phyloP scores from a whole-genome alignment of 306 rosid species.

The Dalbergia cochinchinensis region DNA sequence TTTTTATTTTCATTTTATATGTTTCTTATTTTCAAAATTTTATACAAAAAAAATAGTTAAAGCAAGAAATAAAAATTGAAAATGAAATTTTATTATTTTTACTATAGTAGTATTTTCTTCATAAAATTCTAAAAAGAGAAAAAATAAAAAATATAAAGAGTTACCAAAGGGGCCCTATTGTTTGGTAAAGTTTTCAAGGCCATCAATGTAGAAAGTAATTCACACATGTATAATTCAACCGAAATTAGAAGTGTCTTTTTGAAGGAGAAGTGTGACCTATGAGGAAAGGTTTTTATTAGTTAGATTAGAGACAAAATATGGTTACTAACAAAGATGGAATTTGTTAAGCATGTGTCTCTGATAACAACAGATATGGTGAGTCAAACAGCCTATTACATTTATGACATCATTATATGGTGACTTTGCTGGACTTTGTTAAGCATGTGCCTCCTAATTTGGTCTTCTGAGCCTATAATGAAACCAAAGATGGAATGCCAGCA shows the following conservation, averaged over 20 bases:
- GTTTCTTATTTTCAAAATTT: no score
- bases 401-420: not conserved
- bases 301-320: not conserved
- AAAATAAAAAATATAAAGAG: no score
- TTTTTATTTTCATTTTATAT: no score
- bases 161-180: not conserved
- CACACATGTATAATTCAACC: not conserved
- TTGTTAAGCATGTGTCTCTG: slow-evolving; percentile 28
- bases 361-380: no score
- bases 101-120: no score
- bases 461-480: slow-evolving; percentile 8
- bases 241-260: not conserved
- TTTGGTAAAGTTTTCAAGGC: slow-evolving; percentile 21
- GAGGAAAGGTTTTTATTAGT: slow-evolving; percentile 1
- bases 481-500: slow-evolving; percentile 21
- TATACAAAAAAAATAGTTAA: no score
- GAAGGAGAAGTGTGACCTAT: not conserved
- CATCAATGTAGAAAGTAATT: not conserved
- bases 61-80: no score
- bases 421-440: slow-evolving; percentile 13
- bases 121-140: no score
- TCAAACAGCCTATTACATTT: no score
- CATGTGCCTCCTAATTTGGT: slow-evolving; percentile 32
- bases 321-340: not conserved
- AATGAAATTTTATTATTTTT: no score